phyloP scores from a whole-genome alignment of 768 basidiomycete species.

The Heimioporus sp. region DNA sequence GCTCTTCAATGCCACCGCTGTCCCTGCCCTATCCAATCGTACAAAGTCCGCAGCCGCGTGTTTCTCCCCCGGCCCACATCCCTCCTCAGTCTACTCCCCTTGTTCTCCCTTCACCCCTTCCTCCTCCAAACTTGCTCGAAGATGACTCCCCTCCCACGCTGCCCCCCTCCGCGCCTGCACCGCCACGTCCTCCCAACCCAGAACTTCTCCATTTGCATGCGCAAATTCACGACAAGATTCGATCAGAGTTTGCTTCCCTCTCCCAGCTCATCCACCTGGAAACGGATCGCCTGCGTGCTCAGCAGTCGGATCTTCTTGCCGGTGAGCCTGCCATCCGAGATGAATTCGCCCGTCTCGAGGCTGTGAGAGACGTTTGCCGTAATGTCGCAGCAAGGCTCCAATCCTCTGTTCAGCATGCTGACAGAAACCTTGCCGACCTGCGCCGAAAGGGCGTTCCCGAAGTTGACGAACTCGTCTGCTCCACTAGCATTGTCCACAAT shows the following conservation, averaged over 20 bases:
- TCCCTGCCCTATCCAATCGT: slow-evolving; percentile 26
- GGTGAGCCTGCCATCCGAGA: slow-evolving; percentile 94
- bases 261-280: slow-evolving; percentile 61
- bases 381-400: slow-evolving; percentile 69
- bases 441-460: slow-evolving; percentile 84
- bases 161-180: slow-evolving; percentile 39
- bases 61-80: slow-evolving; percentile 12
- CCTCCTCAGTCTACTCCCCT: slow-evolving; percentile 20
- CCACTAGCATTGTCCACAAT: slow-evolving; percentile 93
- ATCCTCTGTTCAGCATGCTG: slow-evolving; percentile 61
- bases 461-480: slow-evolving; percentile 95
- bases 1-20: slow-evolving; percentile 24
- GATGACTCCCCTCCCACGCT: slow-evolving; percentile 43
- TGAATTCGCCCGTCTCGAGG: slow-evolving; percentile 93
- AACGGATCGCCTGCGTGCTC: slow-evolving; percentile 72
- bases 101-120: slow-evolving; percentile 16
- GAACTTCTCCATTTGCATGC: slow-evolving; percentile 81
- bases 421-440: slow-evolving; percentile 74
- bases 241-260: slow-evolving; percentile 69
- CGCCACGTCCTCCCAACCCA: slow-evolving; percentile 86
- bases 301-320: slow-evolving; percentile 80
- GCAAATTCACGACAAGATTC: slow-evolving; percentile 72
- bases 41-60: slow-evolving; percentile 24
- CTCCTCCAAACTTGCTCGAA: slow-evolving; percentile 62
- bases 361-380: slow-evolving; percentile 88